phyloP scores from a whole-genome alignment of 78 protist species.

The Guillardia theta region DNA sequence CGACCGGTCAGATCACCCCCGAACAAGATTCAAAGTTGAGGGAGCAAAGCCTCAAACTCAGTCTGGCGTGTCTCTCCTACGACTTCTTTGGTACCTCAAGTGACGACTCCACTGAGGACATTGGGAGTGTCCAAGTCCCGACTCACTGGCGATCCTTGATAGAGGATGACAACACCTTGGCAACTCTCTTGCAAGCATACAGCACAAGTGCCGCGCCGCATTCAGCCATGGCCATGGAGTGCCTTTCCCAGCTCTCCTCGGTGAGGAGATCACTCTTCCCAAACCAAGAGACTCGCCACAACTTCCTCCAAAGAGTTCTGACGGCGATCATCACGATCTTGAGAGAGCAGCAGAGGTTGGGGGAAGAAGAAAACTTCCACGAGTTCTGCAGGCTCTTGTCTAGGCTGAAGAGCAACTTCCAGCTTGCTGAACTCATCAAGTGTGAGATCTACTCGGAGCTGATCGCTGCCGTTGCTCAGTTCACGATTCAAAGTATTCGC shows the following conservation, averaged over 20 bases:
- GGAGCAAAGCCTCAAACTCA: constrained; percentile 24
- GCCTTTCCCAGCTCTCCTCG: background rate
- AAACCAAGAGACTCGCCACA: background rate
- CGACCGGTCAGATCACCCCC: background rate
- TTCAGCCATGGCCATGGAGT: constrained; percentile 17
- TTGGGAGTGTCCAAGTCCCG: constrained; percentile 57
- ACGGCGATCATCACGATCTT: background rate
- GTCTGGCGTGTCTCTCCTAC: constrained; percentile 27
- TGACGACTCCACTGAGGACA: constrained; percentile 59
- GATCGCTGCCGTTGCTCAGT: background rate
- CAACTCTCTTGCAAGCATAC: constrained; percentile 42
- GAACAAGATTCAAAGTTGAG: background rate
- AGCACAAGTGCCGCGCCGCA: background rate
- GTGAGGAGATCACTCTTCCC: constrained; percentile 34
- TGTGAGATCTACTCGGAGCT: background rate
- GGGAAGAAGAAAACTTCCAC: constrained; percentile 38
- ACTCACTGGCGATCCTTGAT: constrained; percentile 46
- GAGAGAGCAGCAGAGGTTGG: background rate
- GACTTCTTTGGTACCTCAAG: constrained; percentile 53
- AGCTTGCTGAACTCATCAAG: constrained; percentile 43
- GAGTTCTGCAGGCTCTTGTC: constrained; percentile 59
- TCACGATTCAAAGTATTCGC: background rate
- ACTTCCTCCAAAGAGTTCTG: background rate
- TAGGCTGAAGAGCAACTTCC: constrained; percentile 56
- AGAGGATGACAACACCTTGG: constrained; percentile 40